Evolutionary conservation across 441 rosid genomes (phyloP).

Genomic region (Codiaeum variegatum): DNA sequence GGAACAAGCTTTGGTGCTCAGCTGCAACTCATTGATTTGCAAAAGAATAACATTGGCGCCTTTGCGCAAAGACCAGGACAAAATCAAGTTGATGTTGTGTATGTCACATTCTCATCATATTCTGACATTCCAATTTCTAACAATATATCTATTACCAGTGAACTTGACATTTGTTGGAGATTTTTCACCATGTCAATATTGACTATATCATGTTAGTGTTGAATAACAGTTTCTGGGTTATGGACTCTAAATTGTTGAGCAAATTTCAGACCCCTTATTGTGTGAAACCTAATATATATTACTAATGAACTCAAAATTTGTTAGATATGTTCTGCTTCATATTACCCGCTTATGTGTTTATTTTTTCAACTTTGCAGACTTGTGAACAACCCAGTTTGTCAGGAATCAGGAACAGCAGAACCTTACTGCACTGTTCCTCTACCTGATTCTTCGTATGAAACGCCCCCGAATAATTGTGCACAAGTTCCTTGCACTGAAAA

Average conservation of each 20-base stretch:
- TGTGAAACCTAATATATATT: too few relatives aligned
- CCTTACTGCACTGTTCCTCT: conserved; percentile 30
- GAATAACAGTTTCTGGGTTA: too few relatives aligned
- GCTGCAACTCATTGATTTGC: conserved; percentile 52
- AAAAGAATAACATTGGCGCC: conserved; percentile 33
- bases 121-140: background rate
- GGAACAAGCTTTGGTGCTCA: conserved; percentile 36
- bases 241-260: too few relatives aligned
- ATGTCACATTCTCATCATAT: conserved; percentile 12
- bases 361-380: conserved; percentile 40
- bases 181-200: too few relatives aligned
- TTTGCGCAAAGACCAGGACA: conserved; percentile 21
- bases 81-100: conserved; percentile 33
- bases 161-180: background rate
- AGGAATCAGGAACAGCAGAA: conserved; percentile 23
- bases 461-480: conserved; percentile 36
- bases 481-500: conserved; percentile 28
- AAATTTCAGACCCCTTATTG: too few relatives aligned
- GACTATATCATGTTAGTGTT: too few relatives aligned
- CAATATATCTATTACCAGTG: background rate
- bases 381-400: conserved; percentile 51
- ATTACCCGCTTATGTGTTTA: background rate
- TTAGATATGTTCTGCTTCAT: background rate
- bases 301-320: background rate
- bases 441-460: conserved; percentile 23